Percentiles rank a stretch among this genome's conserved stretches.
Evolutionary conservation across 345 rosid genomes (phyloP).

Genomic region (Conringia planisiliqua): DNA sequence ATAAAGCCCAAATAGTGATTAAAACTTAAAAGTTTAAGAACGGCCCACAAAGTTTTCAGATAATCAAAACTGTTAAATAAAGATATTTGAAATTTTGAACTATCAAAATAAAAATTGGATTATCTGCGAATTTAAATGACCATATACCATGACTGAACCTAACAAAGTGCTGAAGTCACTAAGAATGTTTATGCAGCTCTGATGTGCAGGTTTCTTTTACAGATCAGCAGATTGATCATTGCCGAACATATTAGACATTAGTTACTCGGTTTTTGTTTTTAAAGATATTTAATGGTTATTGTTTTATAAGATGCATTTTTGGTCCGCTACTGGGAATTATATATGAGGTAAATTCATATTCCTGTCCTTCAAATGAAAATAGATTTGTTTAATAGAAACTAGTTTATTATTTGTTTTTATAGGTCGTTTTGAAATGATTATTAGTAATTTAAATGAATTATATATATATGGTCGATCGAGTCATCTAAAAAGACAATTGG

Average conservation of each 20-base stretch:
- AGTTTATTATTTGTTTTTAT: background rate
- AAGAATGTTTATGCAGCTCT: background rate
- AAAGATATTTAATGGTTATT: background rate
- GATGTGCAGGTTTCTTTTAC: background rate
- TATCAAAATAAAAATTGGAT: background rate
- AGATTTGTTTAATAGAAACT: background rate
- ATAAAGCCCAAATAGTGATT: background rate
- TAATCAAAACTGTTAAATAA: background rate
- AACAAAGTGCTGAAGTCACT: background rate
- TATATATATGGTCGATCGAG: background rate
- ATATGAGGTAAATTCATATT: background rate
- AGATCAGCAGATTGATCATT: background rate
- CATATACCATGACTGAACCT: background rate
- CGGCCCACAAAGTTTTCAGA: background rate
- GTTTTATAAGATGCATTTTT: background rate
- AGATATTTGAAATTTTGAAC: too few relatives aligned
- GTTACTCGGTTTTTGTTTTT: background rate
- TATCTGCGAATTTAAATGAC: background rate
- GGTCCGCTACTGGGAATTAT: background rate
- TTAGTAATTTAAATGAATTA: background rate
- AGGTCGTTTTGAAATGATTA: background rate
- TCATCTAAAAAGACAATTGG: constrained; percentile 1
- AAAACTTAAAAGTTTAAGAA: background rate
- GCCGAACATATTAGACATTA: background rate
- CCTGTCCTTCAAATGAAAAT: background rate